Evolutionary conservation across 1,284 basidiomycete species (phyloP), one percentile per base, ranked within the genome.

Genomic region (Sanghuangporus weigelae): DNA sequence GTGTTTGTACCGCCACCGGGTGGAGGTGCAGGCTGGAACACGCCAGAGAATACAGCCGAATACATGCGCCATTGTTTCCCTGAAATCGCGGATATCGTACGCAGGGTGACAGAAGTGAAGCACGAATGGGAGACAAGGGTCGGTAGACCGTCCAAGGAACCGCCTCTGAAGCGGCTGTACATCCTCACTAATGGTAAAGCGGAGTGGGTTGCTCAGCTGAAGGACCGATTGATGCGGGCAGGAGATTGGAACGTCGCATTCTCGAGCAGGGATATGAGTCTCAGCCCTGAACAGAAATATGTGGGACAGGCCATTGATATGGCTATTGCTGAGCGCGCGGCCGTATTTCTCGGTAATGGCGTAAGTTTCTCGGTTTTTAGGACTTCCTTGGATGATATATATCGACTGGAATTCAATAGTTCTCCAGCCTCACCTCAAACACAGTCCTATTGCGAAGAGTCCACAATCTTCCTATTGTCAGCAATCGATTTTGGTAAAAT

Each of bases 291-390:
- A 31, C 74, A 77, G 56, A 69, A 69, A 21, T 74, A 75, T 62
- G 68, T 79, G 5, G 72, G 71, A 1, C 71, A 74, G 11, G 74
- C 73, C 23, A 73, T 78, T 7, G 78, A 80, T 70, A 77, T 76
- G 72, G 77, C 77, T 63, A 72, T 80, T 35, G 77, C 74, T 1
- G 68, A 75, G 35, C 67, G 77, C 35, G 71, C 77, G 1, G 76
- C 76, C 10, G 75, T 79, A 42, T 79, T 79, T 67, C 74, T 80
- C 8, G 78, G 78, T 2, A 80, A 78, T 63, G 78, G 78, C 63
- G 77, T 79, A 68, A 71, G 77, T 59, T 31, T 57, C 40, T 58
- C 62, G 21, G 46, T 36, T 26, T 40, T 23, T 14, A 21, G 21
- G 21, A 54, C 21, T n/a, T 16, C n/a, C 44, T n/a, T 26, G 31